phyloP scores from a whole-genome alignment of 2,329 filamentous ascomycete genomes.

The Talaromyces funiculosus region DNA sequence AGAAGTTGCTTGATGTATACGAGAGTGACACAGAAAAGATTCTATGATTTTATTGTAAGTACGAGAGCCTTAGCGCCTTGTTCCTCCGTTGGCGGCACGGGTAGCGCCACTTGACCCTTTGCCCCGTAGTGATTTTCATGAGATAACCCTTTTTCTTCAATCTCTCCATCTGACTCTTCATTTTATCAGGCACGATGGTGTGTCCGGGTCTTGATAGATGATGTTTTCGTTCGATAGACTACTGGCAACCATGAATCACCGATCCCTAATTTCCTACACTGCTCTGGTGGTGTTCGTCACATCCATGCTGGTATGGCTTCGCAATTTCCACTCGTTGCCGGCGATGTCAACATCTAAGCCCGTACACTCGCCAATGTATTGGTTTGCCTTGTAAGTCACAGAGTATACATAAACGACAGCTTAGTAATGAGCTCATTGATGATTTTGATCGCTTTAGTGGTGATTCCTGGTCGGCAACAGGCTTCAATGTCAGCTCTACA shows the following conservation, averaged over 20 bases:
- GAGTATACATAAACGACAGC: background rate
- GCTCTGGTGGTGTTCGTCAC: slow-evolving; percentile 8
- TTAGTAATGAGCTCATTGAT: background rate
- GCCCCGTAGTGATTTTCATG: background rate
- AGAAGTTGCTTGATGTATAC: too few species aligned
- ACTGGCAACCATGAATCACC: slow-evolving; percentile 5
- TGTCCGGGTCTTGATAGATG: background rate
- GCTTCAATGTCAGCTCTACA: slow-evolving; percentile 5
- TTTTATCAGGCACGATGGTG: background rate
- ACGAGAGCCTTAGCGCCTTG: background rate
- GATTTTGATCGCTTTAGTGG: slow-evolving; percentile 5
- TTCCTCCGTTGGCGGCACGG: background rate
- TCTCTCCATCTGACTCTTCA: background rate
- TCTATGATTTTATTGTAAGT: too few species aligned
- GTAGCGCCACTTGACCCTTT: background rate
- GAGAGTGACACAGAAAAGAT: too few species aligned
- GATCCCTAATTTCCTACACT: slow-evolving; percentile 6
- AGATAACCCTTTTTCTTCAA: background rate
- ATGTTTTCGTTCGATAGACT: background rate
- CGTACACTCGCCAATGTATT: background rate
- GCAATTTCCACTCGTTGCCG: slow-evolving; percentile 1
- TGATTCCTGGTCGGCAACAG: slow-evolving; percentile 10
- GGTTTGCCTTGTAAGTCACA: slow-evolving; percentile 14
- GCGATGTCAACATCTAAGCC: slow-evolving; percentile 1
- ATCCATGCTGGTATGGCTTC: slow-evolving; percentile 9